phyloP scores from a whole-genome alignment of 352 stramenopile species.

The Peronospora destructor region DNA sequence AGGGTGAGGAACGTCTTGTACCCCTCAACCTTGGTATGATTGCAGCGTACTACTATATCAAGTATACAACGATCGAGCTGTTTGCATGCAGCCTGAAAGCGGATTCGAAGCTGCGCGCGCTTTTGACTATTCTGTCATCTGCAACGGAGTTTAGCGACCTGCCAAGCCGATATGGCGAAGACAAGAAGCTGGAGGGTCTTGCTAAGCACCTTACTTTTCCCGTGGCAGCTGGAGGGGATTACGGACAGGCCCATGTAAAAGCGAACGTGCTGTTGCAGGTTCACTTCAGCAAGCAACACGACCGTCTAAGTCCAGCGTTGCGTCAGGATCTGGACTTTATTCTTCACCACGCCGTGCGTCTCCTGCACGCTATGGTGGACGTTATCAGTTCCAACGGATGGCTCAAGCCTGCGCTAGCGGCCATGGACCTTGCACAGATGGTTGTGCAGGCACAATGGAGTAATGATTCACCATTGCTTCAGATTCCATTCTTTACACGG shows the following conservation, averaged over 20 bases:
- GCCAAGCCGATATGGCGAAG: conserved; percentile 91
- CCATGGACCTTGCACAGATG: conserved; percentile 99
- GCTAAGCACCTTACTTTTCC: conserved; percentile 92
- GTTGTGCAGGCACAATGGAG: conserved; percentile 98
- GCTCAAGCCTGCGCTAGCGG: conserved; percentile 95
- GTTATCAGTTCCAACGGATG: conserved; percentile 98
- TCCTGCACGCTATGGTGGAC: conserved; percentile 98
- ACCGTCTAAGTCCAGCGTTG: conserved; percentile 88
- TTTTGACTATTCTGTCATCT: conserved; percentile 95
- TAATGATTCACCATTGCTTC: conserved; percentile 92
- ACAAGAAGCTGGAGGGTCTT: conserved; percentile 90
- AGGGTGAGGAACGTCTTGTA: conserved; percentile 85
- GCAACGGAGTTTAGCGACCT: conserved; percentile 94
- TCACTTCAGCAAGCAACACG: conserved; percentile 93
- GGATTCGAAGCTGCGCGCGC: conserved; percentile 94
- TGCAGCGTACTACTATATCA: conserved; percentile 98
- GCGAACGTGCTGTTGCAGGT: conserved; percentile 94
- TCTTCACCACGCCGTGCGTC: conserved; percentile 85
- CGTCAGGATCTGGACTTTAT: conserved; percentile 89
- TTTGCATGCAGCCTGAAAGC: conserved; percentile 95
- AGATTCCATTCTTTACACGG: conserved; percentile 95
- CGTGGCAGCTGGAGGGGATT: conserved; percentile 81
- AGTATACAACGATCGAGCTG: conserved; percentile 98
- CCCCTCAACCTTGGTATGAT: conserved; percentile 99
- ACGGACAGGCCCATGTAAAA: conserved; percentile 93